Base-by-base conservation (phyloP, 192 early-diverging fungal species). In the Entomortierella lignicola region DNA sequence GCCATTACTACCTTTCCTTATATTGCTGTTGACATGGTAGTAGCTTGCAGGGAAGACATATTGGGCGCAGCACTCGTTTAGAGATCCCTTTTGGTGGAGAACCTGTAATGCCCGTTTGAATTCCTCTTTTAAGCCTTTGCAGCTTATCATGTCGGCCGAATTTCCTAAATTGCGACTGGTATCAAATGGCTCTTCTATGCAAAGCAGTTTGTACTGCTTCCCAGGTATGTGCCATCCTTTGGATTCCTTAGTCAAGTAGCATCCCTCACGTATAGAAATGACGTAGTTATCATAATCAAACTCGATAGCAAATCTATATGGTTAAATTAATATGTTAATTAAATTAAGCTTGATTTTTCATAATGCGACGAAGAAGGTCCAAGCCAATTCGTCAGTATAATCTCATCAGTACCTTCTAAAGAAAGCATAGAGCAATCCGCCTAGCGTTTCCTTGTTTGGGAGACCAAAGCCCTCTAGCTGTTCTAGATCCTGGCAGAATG, bases 131-230 rank as follows among this genome's bases (percentile, higher is more conserved):
- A 98, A 72, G 15, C 95, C 96, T 32, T 88, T 86, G 7, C 97
- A 91, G 10, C 91, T 90, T 0, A 85, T 82, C 27, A 83, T 87
- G 81, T 97, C 96, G 2, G 94, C 94, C 25, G 93, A 94, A 63
- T 99, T 97, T 0, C 93, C 96, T 4, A 99, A 86, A 55, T 99
- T 99, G 34, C 96, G 86, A 63, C 88, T 86, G 0, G 92, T 91
- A 66, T 94, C 90, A 68, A 99, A 95, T 8, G 96, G 96, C 81
- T 98, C 96, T 66, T 99, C 97, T 17, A 98, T 90, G 74, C 96
- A 96, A 23, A 99, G 84, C 52, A 92, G 77, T 39, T 87, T 85
- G 64, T 89, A 90, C 18, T 87, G 80, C 29, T 85, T 85, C 29
- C 91, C 86, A 3, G 84, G 90, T 3, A 90, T 71, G 66, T 96